These are phyloP conservation scores for Bathelium albidoporum DNA, from an alignment of 495 filamentous ascomycete genomes.

Conservation along the genomic window DNA sequence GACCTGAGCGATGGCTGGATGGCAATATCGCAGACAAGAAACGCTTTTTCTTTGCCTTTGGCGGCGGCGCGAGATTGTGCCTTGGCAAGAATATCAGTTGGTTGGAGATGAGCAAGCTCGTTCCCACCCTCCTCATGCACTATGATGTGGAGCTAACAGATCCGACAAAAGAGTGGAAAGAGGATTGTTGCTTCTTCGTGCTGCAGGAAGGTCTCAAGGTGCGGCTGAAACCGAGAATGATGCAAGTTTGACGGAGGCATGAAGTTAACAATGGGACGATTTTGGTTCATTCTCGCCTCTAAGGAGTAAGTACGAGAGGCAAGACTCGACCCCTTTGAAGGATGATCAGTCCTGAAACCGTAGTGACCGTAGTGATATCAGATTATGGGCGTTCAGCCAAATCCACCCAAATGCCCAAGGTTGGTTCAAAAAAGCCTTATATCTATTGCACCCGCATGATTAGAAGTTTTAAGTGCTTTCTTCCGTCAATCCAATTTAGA, in stretches of 20 bases:
- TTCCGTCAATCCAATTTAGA: no score
- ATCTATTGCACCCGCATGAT: no score
- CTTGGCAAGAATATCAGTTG: slow-evolving; percentile 27
- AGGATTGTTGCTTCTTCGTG: slow-evolving; percentile 19
- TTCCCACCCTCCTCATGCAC: slow-evolving; percentile 24
- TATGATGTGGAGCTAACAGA: slow-evolving; percentile 22
- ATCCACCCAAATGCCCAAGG: no score
- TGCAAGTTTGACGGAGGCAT: neutral
- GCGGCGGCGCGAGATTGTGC: slow-evolving; percentile 24
- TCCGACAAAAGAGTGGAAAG: slow-evolving; percentile 19
- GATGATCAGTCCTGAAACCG: no score
- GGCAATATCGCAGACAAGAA: slow-evolving; percentile 21
- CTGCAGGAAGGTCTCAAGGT: slow-evolving; percentile 20
- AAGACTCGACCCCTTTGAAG: no score
- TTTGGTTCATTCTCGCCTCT: no score
- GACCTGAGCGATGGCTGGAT: slow-evolving; percentile 20
- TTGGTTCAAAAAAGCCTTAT: no score
- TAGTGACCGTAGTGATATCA: no score
- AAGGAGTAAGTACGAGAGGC: no score
- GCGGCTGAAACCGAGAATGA: slow-evolving; percentile 7
- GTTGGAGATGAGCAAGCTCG: slow-evolving; percentile 28
- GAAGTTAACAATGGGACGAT: no score
- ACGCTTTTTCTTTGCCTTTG: slow-evolving; percentile 29
- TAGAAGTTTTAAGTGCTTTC: no score
- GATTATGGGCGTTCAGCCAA: no score